Evolutionary conservation across 768 basidiomycete species (phyloP), one percentile per base, ranked within the genome.

Genomic region (Hygrocybe punicea): DNA sequence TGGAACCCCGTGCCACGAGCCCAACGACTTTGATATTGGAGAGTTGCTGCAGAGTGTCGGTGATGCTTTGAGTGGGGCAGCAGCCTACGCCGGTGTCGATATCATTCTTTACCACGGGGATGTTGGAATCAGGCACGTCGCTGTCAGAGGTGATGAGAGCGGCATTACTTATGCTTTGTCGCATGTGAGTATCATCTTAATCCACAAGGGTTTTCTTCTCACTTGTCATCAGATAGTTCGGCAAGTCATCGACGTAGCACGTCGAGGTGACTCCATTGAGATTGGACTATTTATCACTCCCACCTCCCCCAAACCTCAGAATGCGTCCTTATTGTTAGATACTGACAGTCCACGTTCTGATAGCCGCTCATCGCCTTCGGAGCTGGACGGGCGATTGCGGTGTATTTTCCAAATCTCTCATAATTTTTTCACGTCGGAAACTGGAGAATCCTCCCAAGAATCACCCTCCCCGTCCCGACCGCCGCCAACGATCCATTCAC

Each of bases 101-200:
- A 75, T 98, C 60, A 92, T 96, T 16, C 74, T 97, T 11, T 95
- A 87, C 68, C 93, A 98, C 64, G 89, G 86, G 17, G 93, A 96
- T 68, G 85, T 89, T 19, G 87, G 87, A 19, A 79, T 97, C 78
- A 90, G 89, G 74, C 91, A 94, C 62, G 80, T 93, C 50, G 85
- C 83, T 56, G 93, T 96, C 13, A 83, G 77, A 63, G 93, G 91
- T 17, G 89, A 93, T 63, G 94, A 93, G 65, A 86, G 84, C 64
- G 93, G 86, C 8, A 76, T 96, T 58, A 84, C 84, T 37, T 95
- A 88, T 74, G 82, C 85, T 2, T 70, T 97, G 56, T 85, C 85
- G 37, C 89, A 94, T 78, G 95, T 96, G 75, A 77, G 92, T 79
- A 51, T 35, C 34, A 39, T 19, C 11, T 56, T 58, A 21, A 37